Conservation (phyloP, 2,329 filamentous ascomycete species). For the Corniculantispora saksenae region DNA sequence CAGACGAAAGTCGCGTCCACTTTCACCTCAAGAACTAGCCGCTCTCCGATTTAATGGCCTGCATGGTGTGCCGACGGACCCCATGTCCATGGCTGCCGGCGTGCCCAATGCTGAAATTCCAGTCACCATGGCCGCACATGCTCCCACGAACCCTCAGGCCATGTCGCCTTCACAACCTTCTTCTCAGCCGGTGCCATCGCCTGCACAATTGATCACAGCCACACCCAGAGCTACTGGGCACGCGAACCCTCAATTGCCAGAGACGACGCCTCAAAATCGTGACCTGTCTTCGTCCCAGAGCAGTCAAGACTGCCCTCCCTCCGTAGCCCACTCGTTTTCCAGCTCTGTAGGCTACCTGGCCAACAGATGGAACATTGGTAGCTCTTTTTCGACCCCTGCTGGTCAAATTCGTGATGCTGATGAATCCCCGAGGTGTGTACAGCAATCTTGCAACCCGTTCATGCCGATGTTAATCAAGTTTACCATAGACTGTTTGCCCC, state of each 20-base stretch:
- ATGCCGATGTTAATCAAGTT: neutral
- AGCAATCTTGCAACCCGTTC: neutral
- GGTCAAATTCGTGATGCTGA: slow-evolving; percentile 41
- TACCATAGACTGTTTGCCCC: slow-evolving; percentile 44
- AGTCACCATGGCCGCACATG: slow-evolving; percentile 31
- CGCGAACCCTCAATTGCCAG: slow-evolving; percentile 7
- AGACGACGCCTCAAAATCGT: slow-evolving; percentile 29
- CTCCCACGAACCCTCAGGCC: slow-evolving; percentile 21
- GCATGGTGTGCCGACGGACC: slow-evolving; percentile 52
- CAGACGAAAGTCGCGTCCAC: slow-evolving; percentile 81
- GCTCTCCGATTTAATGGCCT: slow-evolving; percentile 58
- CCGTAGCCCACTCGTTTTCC: slow-evolving; percentile 43
- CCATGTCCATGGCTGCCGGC: slow-evolving; percentile 32
- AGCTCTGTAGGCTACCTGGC: slow-evolving; percentile 52
- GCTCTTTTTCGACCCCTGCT: slow-evolving; percentile 52
- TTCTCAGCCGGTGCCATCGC: neutral
- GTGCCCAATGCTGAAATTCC: slow-evolving; percentile 26
- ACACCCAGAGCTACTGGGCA: slow-evolving; percentile 10
- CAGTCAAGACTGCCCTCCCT: slow-evolving; percentile 29
- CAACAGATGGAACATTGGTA: slow-evolving; percentile 58
- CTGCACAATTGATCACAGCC: slow-evolving; percentile 22
- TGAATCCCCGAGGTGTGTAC: slow-evolving; percentile 49
- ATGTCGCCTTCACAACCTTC: slow-evolving; percentile 2
- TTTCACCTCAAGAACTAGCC: slow-evolving; percentile 75
- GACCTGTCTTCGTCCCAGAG: slow-evolving; percentile 31